A percentile compares a stretch with the other conserved stretches of the same genome.
Conservation (phyloP, 2,329 filamentous ascomycete genomes). For the Cladosporium cucumerinum region DNA sequence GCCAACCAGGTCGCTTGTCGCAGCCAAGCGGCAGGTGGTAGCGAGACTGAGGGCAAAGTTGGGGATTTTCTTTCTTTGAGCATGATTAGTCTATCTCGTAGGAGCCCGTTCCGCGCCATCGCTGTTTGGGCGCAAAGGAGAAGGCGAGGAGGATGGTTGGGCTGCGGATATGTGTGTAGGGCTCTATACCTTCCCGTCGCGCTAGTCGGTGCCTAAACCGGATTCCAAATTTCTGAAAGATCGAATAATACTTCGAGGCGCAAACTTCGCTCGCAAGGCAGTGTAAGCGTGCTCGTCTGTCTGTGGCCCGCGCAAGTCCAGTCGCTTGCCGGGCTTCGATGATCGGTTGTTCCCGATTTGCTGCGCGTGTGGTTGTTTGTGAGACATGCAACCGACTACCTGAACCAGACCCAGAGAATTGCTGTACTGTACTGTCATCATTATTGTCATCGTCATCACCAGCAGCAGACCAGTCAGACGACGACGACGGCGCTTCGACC, state of each 20-base stretch:
- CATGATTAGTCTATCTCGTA: background rate
- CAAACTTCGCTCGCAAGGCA: constrained; percentile 5
- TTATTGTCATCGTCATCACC: background rate
- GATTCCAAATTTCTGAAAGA: constrained; percentile 15
- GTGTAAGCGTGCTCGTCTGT: background rate
- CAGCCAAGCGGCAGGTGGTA: background rate
- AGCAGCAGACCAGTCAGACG: background rate
- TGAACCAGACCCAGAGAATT: background rate
- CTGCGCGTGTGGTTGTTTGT: background rate
- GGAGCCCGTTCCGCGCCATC: background rate
- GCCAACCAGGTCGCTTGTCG: background rate
- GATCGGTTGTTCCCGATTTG: background rate
- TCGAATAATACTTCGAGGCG: constrained; percentile 13
- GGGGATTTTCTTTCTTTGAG: background rate
- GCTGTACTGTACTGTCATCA: background rate
- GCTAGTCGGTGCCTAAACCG: constrained; percentile 9
- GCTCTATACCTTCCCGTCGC: constrained; percentile 9
- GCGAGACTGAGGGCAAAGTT: background rate
- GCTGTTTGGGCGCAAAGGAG: background rate
- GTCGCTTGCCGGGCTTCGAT: background rate
- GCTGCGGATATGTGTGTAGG: background rate
- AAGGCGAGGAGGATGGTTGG: background rate
- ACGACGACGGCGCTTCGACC: background rate
- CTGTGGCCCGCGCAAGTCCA: background rate
- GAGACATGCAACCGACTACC: constrained; percentile 6